Conservation (phyloP, 257 asterid species). For the Lycium barbarum region DNA sequence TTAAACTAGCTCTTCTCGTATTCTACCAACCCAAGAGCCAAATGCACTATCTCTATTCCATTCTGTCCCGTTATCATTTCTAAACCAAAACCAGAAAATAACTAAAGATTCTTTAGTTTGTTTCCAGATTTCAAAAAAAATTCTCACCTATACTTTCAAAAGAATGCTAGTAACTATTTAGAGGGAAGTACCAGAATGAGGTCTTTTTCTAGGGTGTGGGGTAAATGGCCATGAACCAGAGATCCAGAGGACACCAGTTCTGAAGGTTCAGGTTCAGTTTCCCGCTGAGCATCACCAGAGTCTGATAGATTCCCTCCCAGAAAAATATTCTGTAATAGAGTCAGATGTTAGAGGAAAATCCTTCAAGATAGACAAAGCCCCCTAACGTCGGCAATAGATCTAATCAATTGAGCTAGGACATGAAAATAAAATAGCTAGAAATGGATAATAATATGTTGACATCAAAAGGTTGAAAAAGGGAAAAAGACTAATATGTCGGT, state of each 20-base stretch:
- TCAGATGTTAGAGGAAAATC: conserved; percentile 25
- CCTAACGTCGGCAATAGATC: neutral
- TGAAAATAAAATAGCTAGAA: conserved; percentile 17
- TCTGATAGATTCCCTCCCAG: conserved; percentile 55
- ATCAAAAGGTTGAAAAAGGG: neutral
- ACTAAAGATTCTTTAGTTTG: conserved; percentile 22
- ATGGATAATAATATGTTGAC: neutral
- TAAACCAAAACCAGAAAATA: conserved; percentile 25
- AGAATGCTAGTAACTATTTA: conserved; percentile 21
- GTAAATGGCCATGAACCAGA: conserved; percentile 48
- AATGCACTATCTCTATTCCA: conserved; percentile 14
- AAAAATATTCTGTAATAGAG: conserved; percentile 59
- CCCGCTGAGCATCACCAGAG: conserved; percentile 49
- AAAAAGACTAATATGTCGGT: neutral
- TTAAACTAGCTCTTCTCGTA: conserved; percentile 20
- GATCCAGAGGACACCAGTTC: conserved; percentile 51
- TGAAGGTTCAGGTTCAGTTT: conserved; percentile 49
- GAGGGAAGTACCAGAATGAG: conserved; percentile 71
- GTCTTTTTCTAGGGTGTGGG: conserved; percentile 68
- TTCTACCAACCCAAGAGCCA: neutral
- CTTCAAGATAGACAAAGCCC: conserved; percentile 10
- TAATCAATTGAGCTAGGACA: neutral
- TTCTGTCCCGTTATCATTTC: conserved; percentile 11
- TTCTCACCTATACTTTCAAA: neutral
- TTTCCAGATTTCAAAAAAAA: neutral